These are phyloP conservation scores for Candida fluviatilis DNA, from an alignment of 805 yeast genomes.

Conservation along the genomic window DNA sequence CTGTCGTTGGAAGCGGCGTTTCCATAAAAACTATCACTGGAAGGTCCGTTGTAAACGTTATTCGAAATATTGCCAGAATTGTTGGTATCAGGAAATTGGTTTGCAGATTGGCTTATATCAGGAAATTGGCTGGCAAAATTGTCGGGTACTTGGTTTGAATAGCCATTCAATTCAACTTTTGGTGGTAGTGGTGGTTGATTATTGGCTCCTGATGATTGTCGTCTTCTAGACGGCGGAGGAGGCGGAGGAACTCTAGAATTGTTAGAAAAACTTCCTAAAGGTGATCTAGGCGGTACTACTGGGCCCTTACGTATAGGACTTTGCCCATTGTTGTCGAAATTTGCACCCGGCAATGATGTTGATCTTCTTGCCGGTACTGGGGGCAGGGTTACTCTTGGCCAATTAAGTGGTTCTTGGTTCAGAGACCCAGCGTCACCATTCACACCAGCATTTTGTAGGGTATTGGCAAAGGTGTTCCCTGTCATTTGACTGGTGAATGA, in stretches of 20 bases:
- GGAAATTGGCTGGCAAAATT: conserved; percentile 5
- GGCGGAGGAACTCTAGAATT: conserved; percentile 36
- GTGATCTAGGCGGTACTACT: conserved; percentile 23
- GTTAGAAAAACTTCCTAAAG: conserved; percentile 22
- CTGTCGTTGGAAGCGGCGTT: conserved; percentile 18
- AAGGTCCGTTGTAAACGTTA: neutral
- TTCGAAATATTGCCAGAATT: neutral
- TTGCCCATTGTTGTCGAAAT: neutral
- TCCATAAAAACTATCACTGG: conserved; percentile 4
- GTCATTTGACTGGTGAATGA: conserved; percentile 41
- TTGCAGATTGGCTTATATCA: neutral
- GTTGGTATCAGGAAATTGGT: conserved; percentile 6
- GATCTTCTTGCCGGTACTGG: conserved; percentile 38
- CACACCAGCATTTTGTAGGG: conserved; percentile 29
- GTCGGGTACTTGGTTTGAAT: neutral
- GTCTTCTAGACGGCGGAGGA: conserved; percentile 38
- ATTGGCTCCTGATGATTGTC: conserved; percentile 14
- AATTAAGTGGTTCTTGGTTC: conserved; percentile 8
- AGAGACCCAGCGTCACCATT: too few species aligned
- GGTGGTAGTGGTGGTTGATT: conserved; percentile 26
- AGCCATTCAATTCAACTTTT: conserved; percentile 10
- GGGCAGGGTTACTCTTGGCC: too few species aligned
- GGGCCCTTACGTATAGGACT: conserved; percentile 5
- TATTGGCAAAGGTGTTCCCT: conserved; percentile 29
- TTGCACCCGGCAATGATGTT: conserved; percentile 25